Base-by-base conservation (phyloP, 2,329 filamentous ascomycete species). In the Colletotrichum sp. region DNA sequence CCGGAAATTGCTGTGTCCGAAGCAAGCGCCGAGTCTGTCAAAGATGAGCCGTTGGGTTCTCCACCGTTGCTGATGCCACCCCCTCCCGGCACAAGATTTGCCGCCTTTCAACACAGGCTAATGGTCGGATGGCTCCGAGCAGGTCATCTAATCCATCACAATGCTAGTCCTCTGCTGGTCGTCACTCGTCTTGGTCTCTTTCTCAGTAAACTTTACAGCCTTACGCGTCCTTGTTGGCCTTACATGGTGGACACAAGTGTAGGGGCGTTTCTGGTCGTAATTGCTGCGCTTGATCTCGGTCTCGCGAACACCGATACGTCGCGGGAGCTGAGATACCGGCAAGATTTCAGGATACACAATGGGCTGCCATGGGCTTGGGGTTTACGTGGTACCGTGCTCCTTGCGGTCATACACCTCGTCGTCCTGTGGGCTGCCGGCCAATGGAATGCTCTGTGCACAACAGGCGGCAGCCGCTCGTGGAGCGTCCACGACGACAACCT, bases 201-300 rank as follows among this genome's bases (percentile, higher is more conserved):
- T 79, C 82, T 93, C 7, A 78, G 89, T 65, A 98, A 98, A 83
- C 84, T 96, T 10, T 84, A 89, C 14, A 91, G 91, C 0, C 84
- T 97, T 12, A 88, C 90, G 4, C 88, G 89, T 62, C 90, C 93
- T 1, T 98, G 96, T 82, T 92, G 91, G 81, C 95, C 95, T 0
- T 92, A 92, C 73, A 91, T 92, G 58, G 88, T 91, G n/a, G 92
- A 90, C 59, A 86, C 91, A 8, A 90, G 90, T 82, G 84, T 96
- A 6, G 87, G 92, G 6, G 92, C 93, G 78, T 92, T 94, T 4
- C 85, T 98, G 3, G 85, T 97, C 6, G 84, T 90, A 5, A 82
- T 96, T 9, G 95, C 95, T 10, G 91, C 90, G 2, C 79, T 95
- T 14, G 95, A 96, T 72, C 82, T 92, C n/a, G 87, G 85, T 26